These are phyloP conservation scores for Fusarium concolor DNA, from an alignment of 2,329 filamentous ascomycete species.

Conservation along the genomic window DNA sequence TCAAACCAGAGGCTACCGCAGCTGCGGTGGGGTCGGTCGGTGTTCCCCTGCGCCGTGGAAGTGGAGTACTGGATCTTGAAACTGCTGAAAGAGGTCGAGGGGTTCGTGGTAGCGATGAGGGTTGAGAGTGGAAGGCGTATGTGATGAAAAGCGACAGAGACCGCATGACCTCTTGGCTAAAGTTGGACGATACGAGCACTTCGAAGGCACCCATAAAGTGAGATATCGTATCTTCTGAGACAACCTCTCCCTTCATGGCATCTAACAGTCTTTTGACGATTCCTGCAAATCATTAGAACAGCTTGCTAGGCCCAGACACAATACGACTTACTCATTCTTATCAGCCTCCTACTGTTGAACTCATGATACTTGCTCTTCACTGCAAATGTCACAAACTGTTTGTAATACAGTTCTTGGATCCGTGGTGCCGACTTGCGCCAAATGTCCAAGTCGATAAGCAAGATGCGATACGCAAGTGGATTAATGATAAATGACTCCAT, in stretches of 20 bases:
- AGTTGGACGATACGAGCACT: constrained; percentile 81
- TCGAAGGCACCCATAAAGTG: constrained; percentile 84
- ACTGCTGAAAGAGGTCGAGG: constrained; percentile 58
- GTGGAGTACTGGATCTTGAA: constrained; percentile 57
- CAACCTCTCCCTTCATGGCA: constrained; percentile 85
- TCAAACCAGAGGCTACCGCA: constrained; percentile 48
- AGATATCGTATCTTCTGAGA: constrained; percentile 77
- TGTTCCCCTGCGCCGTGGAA: constrained; percentile 51
- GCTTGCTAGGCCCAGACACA: not conserved
- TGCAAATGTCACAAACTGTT: constrained; percentile 89
- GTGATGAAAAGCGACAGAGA: constrained; percentile 93
- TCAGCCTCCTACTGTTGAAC: constrained; percentile 88
- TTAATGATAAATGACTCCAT: constrained; percentile 95
- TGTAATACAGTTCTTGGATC: constrained; percentile 91
- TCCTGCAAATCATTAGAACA: constrained; percentile 61
- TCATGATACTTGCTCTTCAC: constrained; percentile 91
- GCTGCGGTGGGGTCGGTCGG: constrained; percentile 51
- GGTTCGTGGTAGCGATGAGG: constrained; percentile 62
- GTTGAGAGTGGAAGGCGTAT: constrained; percentile 80
- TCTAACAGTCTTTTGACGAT: constrained; percentile 92
- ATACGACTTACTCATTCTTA: constrained; percentile 82
- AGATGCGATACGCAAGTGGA: constrained; percentile 89
- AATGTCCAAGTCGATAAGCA: constrained; percentile 92
- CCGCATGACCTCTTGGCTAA: constrained; percentile 86
- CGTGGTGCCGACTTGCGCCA: constrained; percentile 84